These are phyloP conservation scores for Aureobasidium sp. DNA, from an alignment of 2,329 filamentous ascomycete species.

Conservation along the genomic window DNA sequence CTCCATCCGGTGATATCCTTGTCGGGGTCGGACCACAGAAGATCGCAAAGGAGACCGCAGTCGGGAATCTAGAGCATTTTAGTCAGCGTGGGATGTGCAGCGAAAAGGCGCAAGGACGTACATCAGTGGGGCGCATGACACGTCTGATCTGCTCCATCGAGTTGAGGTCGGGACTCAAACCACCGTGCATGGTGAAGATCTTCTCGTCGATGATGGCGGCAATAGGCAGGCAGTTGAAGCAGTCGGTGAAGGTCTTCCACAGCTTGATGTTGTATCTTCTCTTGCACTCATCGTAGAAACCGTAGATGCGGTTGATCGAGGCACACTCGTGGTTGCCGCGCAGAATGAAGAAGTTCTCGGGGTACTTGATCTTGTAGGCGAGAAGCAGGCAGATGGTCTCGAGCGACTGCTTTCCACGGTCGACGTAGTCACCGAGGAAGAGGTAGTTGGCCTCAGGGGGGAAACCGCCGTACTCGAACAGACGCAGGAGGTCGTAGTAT, in stretches of 20 bases:
- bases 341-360: conserved; percentile 98
- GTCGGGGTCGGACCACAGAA: conserved; percentile 97
- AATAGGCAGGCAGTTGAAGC: conserved; percentile 98
- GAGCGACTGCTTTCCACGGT: conserved; percentile 97
- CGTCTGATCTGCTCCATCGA: conserved; percentile 99
- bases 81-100: conserved; percentile 22
- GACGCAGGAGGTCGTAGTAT: conserved; percentile 93
- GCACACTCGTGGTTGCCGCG: conserved; percentile 99
- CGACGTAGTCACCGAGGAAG: conserved; percentile 97
- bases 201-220: conserved; percentile 99
- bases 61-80: conserved; percentile 71
- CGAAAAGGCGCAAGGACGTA: conserved; percentile 47
- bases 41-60: conserved; percentile 92
- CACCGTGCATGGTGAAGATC: conserved; percentile 99
- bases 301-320: conserved; percentile 97
- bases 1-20: conserved; percentile 99
- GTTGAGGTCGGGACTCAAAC: conserved; percentile 92
- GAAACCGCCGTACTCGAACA: conserved; percentile 98
- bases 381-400: conserved; percentile 96
- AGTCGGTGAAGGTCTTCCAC: conserved; percentile 99
- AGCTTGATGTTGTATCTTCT: conserved; percentile 98
- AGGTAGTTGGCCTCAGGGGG: conserved; percentile 98
- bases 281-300: conserved; percentile 99
- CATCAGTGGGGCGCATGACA: conserved; percentile 97
- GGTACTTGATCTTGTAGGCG: conserved; percentile 99